Percentiles rank a stretch among this genome's conserved stretches.
These are phyloP conservation scores for Amyloporia xantha DNA, from an alignment of 768 basidiomycete species.

Conservation along the genomic window DNA sequence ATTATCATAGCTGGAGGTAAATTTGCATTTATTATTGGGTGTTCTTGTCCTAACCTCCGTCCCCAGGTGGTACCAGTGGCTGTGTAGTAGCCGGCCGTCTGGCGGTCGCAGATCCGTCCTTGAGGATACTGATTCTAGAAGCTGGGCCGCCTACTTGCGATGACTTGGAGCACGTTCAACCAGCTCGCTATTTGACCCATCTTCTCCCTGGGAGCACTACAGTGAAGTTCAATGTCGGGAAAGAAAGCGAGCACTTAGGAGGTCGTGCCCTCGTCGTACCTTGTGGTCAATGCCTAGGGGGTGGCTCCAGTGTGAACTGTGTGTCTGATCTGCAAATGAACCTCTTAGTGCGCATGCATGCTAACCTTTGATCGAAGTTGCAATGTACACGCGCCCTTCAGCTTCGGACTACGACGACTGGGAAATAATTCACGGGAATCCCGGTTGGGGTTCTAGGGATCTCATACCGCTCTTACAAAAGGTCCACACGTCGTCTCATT, in stretches of 20 bases:
- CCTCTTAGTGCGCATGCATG: neutral
- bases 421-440: slow-evolving; percentile 43
- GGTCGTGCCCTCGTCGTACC: slow-evolving; percentile 39
- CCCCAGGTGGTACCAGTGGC: slow-evolving; percentile 37
- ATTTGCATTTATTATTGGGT: neutral
- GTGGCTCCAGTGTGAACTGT: slow-evolving; percentile 60
- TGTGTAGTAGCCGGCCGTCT: slow-evolving; percentile 52
- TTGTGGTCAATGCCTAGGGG: slow-evolving; percentile 46
- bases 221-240: slow-evolving; percentile 32
- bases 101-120: slow-evolving; percentile 39
- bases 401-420: slow-evolving; percentile 66
- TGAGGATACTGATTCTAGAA: slow-evolving; percentile 57
- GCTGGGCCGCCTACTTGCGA: slow-evolving; percentile 46
- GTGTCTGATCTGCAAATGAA: slow-evolving; percentile 1
- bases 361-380: slow-evolving; percentile 22
- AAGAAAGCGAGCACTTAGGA: slow-evolving; percentile 34
- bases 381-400: slow-evolving; percentile 51
- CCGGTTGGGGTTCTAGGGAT: slow-evolving; percentile 55
- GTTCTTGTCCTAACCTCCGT: neutral
- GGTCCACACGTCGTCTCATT: slow-evolving; percentile 28
- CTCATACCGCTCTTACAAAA: slow-evolving; percentile 55
- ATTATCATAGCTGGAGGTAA: slow-evolving; percentile 23
- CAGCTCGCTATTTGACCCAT: slow-evolving; percentile 41
- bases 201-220: slow-evolving; percentile 32
- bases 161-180: slow-evolving; percentile 40